phyloP scores from a whole-genome alignment of 2,329 filamentous ascomycete species.

The Phialemonium atrogriseum region DNA sequence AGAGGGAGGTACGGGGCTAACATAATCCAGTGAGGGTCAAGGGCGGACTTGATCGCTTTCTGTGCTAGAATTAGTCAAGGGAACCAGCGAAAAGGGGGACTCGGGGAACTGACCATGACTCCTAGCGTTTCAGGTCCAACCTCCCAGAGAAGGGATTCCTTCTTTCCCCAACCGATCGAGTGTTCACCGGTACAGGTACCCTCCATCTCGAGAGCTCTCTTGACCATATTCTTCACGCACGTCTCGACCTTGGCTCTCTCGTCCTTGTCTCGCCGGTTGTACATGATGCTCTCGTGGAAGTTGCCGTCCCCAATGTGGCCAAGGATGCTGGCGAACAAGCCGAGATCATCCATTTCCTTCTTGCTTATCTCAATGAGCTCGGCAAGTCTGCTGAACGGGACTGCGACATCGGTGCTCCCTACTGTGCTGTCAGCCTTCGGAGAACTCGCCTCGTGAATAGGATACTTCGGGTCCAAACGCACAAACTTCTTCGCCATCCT shows the following conservation, averaged over 20 bases:
- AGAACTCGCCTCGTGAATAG: conserved; percentile 1
- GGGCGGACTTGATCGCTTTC: conserved; percentile 67
- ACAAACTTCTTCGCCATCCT: conserved; percentile 61
- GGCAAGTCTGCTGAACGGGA: conserved; percentile 66
- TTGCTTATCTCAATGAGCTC: conserved; percentile 78
- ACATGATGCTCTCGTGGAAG: conserved; percentile 90
- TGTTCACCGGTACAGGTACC: conserved; percentile 89
- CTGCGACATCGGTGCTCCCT: conserved; percentile 78
- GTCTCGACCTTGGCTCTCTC: conserved; percentile 70
- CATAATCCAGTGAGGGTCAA: conserved; percentile 83
- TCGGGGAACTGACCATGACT: conserved; percentile 52
- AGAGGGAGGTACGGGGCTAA: conserved; percentile 9
- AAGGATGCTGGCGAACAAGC: conserved; percentile 78
- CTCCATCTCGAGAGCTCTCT: conserved; percentile 87
- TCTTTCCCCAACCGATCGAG: conserved; percentile 79
- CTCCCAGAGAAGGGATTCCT: conserved; percentile 69
- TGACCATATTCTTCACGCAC: conserved; percentile 84
- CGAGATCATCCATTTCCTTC: conserved; percentile 78
- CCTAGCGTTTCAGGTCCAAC: conserved; percentile 71
- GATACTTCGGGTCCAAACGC: conserved; percentile 27
- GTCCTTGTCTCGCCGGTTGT: conserved; percentile 59
- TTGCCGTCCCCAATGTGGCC: conserved; percentile 92
- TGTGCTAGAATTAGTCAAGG: conserved; percentile 6
- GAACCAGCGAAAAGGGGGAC: background rate
- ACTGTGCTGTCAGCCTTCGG: conserved; percentile 9